Base-by-base conservation (phyloP, 2,329 filamentous ascomycete genomes). In the Fusarium subtropicale region DNA sequence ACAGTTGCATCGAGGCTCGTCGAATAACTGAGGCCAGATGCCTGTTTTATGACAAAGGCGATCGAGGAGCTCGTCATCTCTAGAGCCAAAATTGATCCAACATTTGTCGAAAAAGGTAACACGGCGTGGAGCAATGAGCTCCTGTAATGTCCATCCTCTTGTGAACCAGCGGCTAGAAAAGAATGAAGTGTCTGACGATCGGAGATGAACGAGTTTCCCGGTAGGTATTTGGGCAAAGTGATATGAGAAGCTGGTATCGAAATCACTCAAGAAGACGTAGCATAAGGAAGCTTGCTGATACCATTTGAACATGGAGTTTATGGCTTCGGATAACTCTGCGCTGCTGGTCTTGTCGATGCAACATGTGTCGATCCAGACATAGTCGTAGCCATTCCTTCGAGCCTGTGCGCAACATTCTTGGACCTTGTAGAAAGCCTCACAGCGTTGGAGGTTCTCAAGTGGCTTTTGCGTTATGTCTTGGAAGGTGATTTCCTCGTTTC, bases 301-400 rank as follows among this genome's bases (percentile, higher is more conserved):
- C 73, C 73, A 77, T 16, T 65, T 61, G 60, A 73, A 76, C 74
- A 75, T 75, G 46, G 73, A 75, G 50, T 75, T 75, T 55, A 75
- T 76, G 39, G 74, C 72, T 41, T 75, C 74, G 7, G 70, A 67
- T 31, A 76, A 47, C 28, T 76, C 72, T n/a, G 74, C 63, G 42
- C 74, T 76, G 31, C 71, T 74, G 4, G 60, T 56, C 39, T 75
- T 76, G 39, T 76, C 72, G 45, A 76, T 76, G 18, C 75, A 77
- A 53, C 75, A 77, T 8, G 74, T 76, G 20, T 77, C 75, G 12
- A 77, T 57, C 74, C 75, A 77, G 11, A 72, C 60, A 16, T 74
- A 68, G 4, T 58, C 16, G 3, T 71, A 41, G 0, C 62, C 56
- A 26, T 71, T 57, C 10, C 30, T 38, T 2, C 34, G 42, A 0